Conservation (phyloP, 257 asterid genomes). For the Solanum peruvianum region DNA sequence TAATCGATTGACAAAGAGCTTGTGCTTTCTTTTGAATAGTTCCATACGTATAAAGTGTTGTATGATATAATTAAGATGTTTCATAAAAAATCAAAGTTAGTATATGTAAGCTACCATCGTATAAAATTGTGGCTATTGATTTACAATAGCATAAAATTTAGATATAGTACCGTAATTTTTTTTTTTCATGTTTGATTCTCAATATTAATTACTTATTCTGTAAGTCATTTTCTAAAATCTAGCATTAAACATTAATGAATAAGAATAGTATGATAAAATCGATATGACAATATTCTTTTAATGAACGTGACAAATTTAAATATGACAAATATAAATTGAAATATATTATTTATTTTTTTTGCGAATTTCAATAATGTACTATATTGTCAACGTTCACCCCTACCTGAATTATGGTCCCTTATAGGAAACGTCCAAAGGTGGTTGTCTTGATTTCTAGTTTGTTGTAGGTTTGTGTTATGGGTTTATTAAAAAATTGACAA, state of each 20-base stretch:
- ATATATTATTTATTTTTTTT: too few relatives aligned
- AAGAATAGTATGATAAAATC: too few relatives aligned
- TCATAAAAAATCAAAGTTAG: too few relatives aligned
- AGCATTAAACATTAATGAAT: neutral
- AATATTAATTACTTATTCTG: too few relatives aligned
- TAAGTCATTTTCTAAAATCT: neutral
- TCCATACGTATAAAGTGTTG: accelerated
- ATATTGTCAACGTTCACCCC: neutral
- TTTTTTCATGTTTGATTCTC: too few relatives aligned
- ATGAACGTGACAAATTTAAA: too few relatives aligned
- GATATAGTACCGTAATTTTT: too few relatives aligned
- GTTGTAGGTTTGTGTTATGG: neutral
- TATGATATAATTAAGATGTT: too few relatives aligned
- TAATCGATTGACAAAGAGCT: neutral
- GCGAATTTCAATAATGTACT: neutral
- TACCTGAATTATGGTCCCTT: neutral
- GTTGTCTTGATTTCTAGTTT: neutral
- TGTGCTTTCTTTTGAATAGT: neutral
- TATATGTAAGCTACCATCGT: neutral
- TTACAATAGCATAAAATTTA: neutral
- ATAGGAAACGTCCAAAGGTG: neutral
- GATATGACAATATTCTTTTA: too few relatives aligned
- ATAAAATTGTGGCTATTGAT: too few relatives aligned
- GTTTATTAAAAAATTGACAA: too few relatives aligned
- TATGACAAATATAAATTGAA: too few relatives aligned